Evolutionary conservation across 2,329 filamentous ascomycete species (phyloP).

Genomic region (Stachybotrys echinatus): DNA sequence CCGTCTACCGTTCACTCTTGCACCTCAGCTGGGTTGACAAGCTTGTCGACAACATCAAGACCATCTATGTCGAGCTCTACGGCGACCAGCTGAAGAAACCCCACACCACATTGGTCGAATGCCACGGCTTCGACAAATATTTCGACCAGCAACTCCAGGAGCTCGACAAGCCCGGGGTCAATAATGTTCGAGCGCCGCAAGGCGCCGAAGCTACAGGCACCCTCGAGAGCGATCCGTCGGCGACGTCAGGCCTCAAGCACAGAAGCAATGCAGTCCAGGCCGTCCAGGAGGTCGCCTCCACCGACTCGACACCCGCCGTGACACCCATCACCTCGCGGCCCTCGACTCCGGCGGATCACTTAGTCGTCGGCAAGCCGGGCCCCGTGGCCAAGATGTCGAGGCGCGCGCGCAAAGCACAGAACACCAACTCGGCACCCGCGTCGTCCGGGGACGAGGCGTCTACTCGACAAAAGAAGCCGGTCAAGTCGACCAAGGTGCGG

Average conservation of each 20-base stretch:
- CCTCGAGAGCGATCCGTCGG: conserved; percentile 23
- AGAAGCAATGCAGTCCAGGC: conserved; percentile 30
- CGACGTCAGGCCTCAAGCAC: conserved; percentile 34
- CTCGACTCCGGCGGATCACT: conserved; percentile 63
- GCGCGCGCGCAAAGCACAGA: conserved; percentile 65
- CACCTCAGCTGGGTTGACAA: conserved; percentile 97
- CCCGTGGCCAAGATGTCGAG: conserved; percentile 75
- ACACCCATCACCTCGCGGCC: conserved; percentile 77
- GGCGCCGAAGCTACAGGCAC: conserved; percentile 36
- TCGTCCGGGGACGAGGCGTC: conserved; percentile 82
- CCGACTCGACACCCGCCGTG: conserved; percentile 63
- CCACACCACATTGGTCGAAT: conserved; percentile 73
- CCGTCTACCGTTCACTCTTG: conserved; percentile 91
- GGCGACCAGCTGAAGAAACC: conserved; percentile 79
- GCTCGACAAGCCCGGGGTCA: conserved; percentile 43
- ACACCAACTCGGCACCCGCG: conserved; percentile 57
- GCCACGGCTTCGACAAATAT: conserved; percentile 78
- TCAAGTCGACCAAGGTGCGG: conserved; percentile 75
- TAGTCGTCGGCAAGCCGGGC: conserved; percentile 65
- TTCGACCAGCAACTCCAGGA: conserved; percentile 91
- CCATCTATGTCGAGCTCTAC: conserved; percentile 87
- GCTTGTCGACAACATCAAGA: conserved; percentile 89
- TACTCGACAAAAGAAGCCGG: conserved; percentile 42
- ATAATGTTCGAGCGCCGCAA: background rate
- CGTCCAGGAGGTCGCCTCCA: conserved; percentile 40